Conservation (phyloP, 2,329 filamentous ascomycete genomes). For the Curvularia lunata region DNA sequence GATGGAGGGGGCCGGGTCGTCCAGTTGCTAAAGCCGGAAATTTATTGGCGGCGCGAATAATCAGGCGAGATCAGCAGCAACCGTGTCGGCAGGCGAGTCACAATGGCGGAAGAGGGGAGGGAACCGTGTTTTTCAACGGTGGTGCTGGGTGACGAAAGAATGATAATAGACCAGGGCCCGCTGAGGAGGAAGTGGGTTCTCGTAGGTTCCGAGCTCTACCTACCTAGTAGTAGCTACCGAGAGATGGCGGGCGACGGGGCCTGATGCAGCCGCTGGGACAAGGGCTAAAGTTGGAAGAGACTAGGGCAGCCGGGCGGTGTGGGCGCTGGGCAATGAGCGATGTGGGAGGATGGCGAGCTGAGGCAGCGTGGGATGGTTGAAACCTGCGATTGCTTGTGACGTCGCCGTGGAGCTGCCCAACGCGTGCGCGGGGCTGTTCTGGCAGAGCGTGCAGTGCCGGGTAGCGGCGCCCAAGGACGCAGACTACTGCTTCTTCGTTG, state of each 20-base stretch:
- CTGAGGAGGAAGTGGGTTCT: slow-evolving; percentile 36
- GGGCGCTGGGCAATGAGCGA: slow-evolving; percentile 6
- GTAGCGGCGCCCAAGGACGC: background rate
- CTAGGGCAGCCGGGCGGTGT: slow-evolving; percentile 20
- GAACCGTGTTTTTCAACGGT: slow-evolving; percentile 11
- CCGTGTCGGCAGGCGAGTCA: background rate
- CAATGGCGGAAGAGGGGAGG: slow-evolving; percentile 1
- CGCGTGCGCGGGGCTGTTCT: background rate
- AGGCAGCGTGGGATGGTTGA: slow-evolving; percentile 9
- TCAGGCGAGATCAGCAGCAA: slow-evolving; percentile 9
- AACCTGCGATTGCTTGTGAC: slow-evolving; percentile 30
- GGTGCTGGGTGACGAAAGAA: slow-evolving; percentile 40
- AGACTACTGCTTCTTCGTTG: background rate
- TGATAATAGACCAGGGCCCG: slow-evolving; percentile 37
- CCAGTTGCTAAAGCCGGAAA: slow-evolving; percentile 3
- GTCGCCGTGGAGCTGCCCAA: slow-evolving; percentile 24
- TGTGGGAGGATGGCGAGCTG: background rate
- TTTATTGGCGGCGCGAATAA: slow-evolving; percentile 9
- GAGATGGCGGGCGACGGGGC: slow-evolving; percentile 18
- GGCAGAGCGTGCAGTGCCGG: background rate
- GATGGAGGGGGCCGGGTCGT: slow-evolving; percentile 8
- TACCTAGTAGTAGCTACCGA: slow-evolving; percentile 1
- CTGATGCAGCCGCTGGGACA: slow-evolving; percentile 21
- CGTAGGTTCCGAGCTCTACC: slow-evolving; percentile 33
- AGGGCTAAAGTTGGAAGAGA: slow-evolving; percentile 18